Evolutionary conservation across 768 basidiomycete species (phyloP), one percentile per base, ranked within the genome.

Genomic region (Filobasidium floriforme): DNA sequence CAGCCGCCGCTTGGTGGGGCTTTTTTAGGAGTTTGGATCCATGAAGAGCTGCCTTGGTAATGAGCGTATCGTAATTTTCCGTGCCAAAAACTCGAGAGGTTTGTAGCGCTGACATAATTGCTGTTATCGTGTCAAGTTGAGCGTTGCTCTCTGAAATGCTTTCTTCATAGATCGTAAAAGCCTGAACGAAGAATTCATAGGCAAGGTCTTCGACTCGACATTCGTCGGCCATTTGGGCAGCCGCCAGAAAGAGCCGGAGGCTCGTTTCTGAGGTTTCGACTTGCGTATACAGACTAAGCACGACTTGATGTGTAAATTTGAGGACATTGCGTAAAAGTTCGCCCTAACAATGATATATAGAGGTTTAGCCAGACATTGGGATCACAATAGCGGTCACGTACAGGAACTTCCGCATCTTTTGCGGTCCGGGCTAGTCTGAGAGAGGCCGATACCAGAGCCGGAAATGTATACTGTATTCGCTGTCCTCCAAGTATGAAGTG

Each of bases 1-100:
- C 96, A 5, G 94, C 96, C 10, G 87, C 90, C 14, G 93, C 89
- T 79, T 98, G 96, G 78, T 97, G 94, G 14, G 91, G 91, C 83
- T 99, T 98, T 84, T 99, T 99, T 79, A 99, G 79, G 69, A 98
- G 80, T 80, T 94, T 94, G 37, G 92, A 89, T 5, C 91, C 92
- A 77, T 99, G 96, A 70, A 98, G 80, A 7, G 94, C 94, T n/a
- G 94, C 96, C 80, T 99, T 98, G 29, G 96, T 98, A 73, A 97
- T 92, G 68, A 99, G 80, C 1, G 94, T 98, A 74, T 98, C 96
- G 75, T 96, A 97, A 77, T 94, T 94, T 73, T 99, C 96, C 59
- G 84, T 84, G 41, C 88, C 88, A 74, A 98, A 98, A n/a, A 93
- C 92, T 68, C 87, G 82, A 40, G 91, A 88, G 11, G 88, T 86